Base-by-base conservation (phyloP, 2,329 filamentous ascomycete species). In the Xylaria sp. region DNA sequence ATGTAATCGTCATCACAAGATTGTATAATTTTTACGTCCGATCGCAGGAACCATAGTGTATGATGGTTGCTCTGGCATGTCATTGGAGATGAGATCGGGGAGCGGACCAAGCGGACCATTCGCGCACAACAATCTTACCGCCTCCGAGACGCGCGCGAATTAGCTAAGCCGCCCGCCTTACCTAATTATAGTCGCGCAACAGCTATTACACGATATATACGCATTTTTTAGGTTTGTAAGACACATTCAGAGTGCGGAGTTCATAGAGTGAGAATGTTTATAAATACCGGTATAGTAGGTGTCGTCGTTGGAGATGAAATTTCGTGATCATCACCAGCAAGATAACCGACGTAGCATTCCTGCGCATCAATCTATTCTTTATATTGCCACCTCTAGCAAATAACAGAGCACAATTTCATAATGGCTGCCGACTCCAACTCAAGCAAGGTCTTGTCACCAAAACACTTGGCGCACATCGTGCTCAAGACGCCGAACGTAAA, bases 401-500 rank as follows among this genome's bases (percentile, higher is more conserved):
- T 7, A 58, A 25, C 9, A 23, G 25, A 50, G 15, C 15, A 20
- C 12, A 12, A 46, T 25, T 48, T 41, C 63, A 73, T 23, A 50
- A 76, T 76, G 74, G 63, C 60, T 3, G 52, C 46, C 57, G 23
- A 64, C 43, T 66, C 70, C 18, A 56, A 46, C 15, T 25, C 68
- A 13, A 62, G 48, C 55, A 76, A 74, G 59, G 72, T 74, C 30
- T 32, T 76, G 2, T 72, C 74, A 48, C 75, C 75, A 4, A 61
- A 68, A 20, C 20, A 23, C 25, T 39, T 76, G 45, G 74, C 73
- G n/a, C 75, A 77, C 55, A 55, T 76, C 20, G 74, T 77, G 36
- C 69, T 77, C 10, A 65, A 69, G 39, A 76, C 75, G 8, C 48
- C 68, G 2, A 73, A 78, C 18, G 72, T 77, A 57, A 59, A 72